A percentile compares a stretch with the other conserved stretches of the same genome.
Evolutionary conservation across 75 land plant species (phyloP).

Genomic region (Gnetum montanum): DNA sequence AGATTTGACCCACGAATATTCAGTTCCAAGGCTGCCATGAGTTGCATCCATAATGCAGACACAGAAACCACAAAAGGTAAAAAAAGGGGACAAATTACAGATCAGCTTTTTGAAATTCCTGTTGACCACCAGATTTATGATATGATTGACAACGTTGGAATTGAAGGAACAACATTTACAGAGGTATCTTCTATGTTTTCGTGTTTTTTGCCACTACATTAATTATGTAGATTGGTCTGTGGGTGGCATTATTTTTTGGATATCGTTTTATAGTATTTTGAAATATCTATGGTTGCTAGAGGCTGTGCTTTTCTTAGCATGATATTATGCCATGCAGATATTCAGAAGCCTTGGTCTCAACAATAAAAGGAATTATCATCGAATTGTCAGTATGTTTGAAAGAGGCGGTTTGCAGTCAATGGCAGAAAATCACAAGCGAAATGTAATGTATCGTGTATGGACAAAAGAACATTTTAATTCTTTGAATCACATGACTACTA

Average conservation of each 20-base stretch:
- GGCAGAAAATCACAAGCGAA: conserved; percentile 58
- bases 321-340: conserved; percentile 27
- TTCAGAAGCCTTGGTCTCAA: conserved; percentile 68
- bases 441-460: conserved; percentile 56
- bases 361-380: conserved; percentile 52
- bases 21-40: conserved; percentile 25
- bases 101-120: conserved; percentile 77
- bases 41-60: conserved; percentile 26
- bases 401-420: conserved; percentile 55
- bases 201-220: not conserved
- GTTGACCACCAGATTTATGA: conserved; percentile 84
- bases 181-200: conserved; percentile 33
- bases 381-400: conserved; percentile 44
- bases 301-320: not conserved
- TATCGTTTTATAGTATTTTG: not conserved
- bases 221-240: not conserved
- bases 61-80: conserved; percentile 29
- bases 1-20: conserved; percentile 43
- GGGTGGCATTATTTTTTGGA: not conserved
- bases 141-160: conserved; percentile 62
- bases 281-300: not conserved
- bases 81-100: conserved; percentile 50
- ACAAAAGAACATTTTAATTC: conserved; percentile 37
- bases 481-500: not conserved
- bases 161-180: conserved; percentile 54